These are phyloP conservation scores for Vinca minor DNA, from an alignment of 257 asterid species.

Conservation along the genomic window DNA sequence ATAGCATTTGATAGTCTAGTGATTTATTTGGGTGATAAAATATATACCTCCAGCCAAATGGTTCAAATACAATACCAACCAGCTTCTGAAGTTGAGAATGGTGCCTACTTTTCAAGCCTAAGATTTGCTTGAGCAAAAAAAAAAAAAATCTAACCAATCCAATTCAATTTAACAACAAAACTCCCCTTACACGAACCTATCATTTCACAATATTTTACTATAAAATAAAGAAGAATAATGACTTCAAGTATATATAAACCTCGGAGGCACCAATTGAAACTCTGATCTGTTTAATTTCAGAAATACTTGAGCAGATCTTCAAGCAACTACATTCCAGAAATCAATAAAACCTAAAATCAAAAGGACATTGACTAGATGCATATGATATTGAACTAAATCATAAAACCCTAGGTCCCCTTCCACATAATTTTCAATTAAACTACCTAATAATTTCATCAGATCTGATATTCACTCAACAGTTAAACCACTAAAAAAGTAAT, in stretches of 20 bases:
- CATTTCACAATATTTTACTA: too few relatives aligned
- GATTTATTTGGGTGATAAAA: neutral
- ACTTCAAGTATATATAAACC: too few relatives aligned
- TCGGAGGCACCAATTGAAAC: neutral
- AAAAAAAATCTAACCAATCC: too few relatives aligned
- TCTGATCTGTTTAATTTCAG: neutral
- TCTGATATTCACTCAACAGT: neutral
- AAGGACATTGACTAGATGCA: too few relatives aligned
- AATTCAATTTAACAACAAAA: too few relatives aligned
- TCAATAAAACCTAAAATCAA: too few relatives aligned
- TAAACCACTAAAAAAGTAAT: neutral
- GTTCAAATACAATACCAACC: neutral
- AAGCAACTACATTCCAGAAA: neutral
- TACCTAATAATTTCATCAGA: neutral
- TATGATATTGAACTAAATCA: neutral
- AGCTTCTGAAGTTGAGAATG: neutral
- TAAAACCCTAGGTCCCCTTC: neutral
- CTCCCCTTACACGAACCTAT: too few relatives aligned
- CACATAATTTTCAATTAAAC: neutral
- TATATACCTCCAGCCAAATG: neutral
- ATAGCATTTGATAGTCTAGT: neutral
- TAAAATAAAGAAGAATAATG: neutral
- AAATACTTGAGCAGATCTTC: neutral
- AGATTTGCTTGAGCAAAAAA: too few relatives aligned
- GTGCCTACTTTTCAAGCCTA: neutral